Base-by-base conservation (phyloP, 2,329 filamentous ascomycete genomes). In the Diaporthe destruens region DNA sequence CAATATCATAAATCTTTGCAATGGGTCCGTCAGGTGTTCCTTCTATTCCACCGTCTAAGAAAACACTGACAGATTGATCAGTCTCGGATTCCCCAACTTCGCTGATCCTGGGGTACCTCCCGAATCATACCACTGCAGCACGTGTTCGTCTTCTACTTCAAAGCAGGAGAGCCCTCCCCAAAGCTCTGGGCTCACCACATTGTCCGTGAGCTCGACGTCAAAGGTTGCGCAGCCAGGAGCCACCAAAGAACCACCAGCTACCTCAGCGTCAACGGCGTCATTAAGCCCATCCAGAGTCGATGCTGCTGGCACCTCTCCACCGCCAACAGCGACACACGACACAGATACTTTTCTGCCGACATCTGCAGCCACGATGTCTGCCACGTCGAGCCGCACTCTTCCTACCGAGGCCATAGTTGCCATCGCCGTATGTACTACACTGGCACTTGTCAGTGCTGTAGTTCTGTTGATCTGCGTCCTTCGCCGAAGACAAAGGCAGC, bases 1-100 rank as follows among this genome's bases (percentile, higher is more conserved):
- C 75, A 81, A 81, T 77, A 80, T 89, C 72, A 87, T 88, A 79
- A 86, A 84, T 76, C 79, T 80, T 70, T 89, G 87, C 71, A 81
- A 85, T 76, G 84, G 84, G 87, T 89, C 80, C 79, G 83, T 75
- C 5, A 53, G 49, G 42, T 9, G 55, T n/a, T 23, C 39, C 36
- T 36, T 47, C n/a, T 61, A 36, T n/a, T 6, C 14, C n/a, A 23
- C 20, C 4, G 23, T 47, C 23, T 16, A 20, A 29, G 65, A 44
- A 6, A 9, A 49, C 44, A 47, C 55, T 51, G 56, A 61, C 75
- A 72, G 23, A 6, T 23, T 34, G 16, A 36, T 29, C 12, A 82
- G 82, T 67, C 77, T 80, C 57, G 81, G 80, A 3, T 78, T 79
- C 61, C 66, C 71, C 6, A 73, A 76, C 7, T 74, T 84, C 9